Base-by-base conservation (phyloP, 2,329 filamentous ascomycete species). In the Clarireedia sp. region DNA sequence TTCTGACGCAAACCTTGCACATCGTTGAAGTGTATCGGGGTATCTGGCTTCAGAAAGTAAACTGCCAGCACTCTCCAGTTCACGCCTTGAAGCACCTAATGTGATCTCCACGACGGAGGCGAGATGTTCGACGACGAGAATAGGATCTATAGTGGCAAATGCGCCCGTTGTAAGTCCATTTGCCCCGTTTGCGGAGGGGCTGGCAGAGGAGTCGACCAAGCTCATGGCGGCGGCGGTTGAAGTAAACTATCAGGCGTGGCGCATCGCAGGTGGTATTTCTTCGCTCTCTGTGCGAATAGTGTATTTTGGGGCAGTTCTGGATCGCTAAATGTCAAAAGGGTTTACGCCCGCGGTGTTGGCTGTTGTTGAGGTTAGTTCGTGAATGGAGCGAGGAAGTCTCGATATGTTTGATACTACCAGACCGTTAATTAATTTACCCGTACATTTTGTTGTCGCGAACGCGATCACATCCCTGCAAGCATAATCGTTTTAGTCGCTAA, bases 1-100 rank as follows among this genome's bases (percentile, higher is more conserved):
- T 72, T 99, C 95, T 59, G 85, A 83, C 57, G 90, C 90, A 72
- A 97, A 97, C 66, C 91, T 86, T 63, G 84, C 83, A 72, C 92
- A 96, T 74, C 90, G 82, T 69, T 90, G 85, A 55, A 95, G 74
- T 6, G 94, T 96, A 65, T 97, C 92, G 53, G 78, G 74, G 63
- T 89, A 81, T 63, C 79, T 82, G 56, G 78, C 73, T 66, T 84
- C 78, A 57, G 90, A 90, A 59, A 99, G 78, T 72, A 99, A 77
- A 74, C 89, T 96, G 60, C 89, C 90, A 16, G 84, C 75, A 61
- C 82, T 81, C 70, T 92, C 84, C 54, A 99, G 82, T 68, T 99
- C 92, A 60, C 82, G 78, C 68, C 83, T 83, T 56, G 81, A 81
- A 64, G 89, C 87, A 62, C 88, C 88, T 48, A 92, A 79, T 61